A percentile compares a stretch with the other conserved stretches of the same genome.
phyloP scores from a whole-genome alignment of 75 land plant species.

The Pinus taeda region DNA sequence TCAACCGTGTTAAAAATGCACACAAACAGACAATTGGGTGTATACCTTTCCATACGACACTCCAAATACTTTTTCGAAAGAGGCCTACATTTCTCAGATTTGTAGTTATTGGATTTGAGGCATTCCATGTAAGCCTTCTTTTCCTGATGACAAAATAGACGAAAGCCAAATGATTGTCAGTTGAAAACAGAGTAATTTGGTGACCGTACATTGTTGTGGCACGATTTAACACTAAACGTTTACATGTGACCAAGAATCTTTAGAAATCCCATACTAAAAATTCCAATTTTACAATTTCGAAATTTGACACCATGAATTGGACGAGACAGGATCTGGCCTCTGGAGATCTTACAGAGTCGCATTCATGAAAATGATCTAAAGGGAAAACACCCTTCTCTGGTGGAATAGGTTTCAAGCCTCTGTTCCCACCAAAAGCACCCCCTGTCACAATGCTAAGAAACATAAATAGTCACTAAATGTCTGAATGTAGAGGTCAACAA shows the following conservation, averaged over 20 bases:
- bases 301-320: neutral
- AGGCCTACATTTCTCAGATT: constrained; percentile 74
- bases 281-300: neutral
- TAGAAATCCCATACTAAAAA: constrained; percentile 1
- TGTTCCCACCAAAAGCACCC: constrained; percentile 91
- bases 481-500: too few species aligned
- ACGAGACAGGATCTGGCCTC: neutral
- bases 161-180: neutral
- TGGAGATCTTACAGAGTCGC: constrained; percentile 45
- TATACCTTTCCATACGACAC: constrained; percentile 89
- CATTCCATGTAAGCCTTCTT: constrained; percentile 86
- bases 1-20: neutral
- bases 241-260: neutral
- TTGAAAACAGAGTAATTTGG: neutral
- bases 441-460: constrained; percentile 30
- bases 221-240: neutral
- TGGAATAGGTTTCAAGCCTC: constrained; percentile 79
- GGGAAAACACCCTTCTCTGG: constrained; percentile 96
- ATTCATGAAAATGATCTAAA: constrained; percentile 83
- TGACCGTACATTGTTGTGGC: neutral
- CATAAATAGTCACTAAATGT: too few species aligned
- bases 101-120: constrained; percentile 57
- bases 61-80: constrained; percentile 82
- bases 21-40: neutral
- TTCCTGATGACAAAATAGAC: constrained; percentile 36